Evolutionary conservation across 1,284 basidiomycete genomes (phyloP).

Genomic region (Cutaneotrichosporon spelunceum): DNA sequence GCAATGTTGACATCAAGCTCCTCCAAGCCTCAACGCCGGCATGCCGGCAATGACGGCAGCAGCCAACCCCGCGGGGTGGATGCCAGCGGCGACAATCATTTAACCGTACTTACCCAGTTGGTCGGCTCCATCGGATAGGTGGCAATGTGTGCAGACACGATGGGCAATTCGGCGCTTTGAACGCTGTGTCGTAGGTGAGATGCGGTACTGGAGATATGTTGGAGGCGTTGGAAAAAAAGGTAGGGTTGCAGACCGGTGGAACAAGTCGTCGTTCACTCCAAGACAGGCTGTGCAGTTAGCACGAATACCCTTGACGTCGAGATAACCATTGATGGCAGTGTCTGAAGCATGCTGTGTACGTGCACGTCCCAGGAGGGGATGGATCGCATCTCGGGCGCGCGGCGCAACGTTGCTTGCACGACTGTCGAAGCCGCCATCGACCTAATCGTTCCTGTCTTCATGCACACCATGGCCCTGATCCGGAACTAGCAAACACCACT

Average conservation of each 20-base stretch:
- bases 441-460: neutral
- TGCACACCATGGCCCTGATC: neutral
- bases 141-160: constrained; percentile 18
- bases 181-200: constrained; percentile 1
- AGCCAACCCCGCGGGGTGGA: constrained; percentile 10
- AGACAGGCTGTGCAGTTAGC: neutral
- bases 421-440: neutral
- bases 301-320: neutral
- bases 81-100: neutral
- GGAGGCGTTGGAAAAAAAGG: neutral
- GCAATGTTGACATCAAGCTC: neutral
- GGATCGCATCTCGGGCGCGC: neutral
- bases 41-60: constrained; percentile 8
- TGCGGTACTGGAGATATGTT: neutral
- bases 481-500: neutral
- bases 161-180: constrained; percentile 16
- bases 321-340: neutral
- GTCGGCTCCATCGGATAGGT: constrained; percentile 28
- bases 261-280: neutral
- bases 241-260: neutral
- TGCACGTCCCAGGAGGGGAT: neutral
- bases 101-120: constrained; percentile 29
- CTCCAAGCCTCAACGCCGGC: neutral
- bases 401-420: neutral
- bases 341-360: neutral